Conservation (phyloP, 2,329 filamentous ascomycete genomes). For the Ascochyta rabiei region DNA sequence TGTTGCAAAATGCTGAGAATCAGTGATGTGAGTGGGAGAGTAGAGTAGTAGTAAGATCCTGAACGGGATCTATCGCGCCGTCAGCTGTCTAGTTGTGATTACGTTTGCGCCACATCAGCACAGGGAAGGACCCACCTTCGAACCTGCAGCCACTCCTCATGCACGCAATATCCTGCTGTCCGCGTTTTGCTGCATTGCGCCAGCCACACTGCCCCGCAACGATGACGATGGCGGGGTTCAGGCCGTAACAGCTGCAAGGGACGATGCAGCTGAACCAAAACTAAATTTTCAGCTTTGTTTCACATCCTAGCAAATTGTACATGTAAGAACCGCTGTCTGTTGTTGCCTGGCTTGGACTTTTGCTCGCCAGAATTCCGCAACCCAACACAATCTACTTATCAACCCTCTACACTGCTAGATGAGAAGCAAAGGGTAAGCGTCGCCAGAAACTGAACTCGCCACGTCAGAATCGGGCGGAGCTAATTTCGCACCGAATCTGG, state of each 20-base stretch:
- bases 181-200: too few species aligned
- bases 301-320: neutral
- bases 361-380: neutral
- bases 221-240: slow-evolving; percentile 12
- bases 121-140: slow-evolving; percentile 9
- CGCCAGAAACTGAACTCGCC: neutral
- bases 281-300: neutral
- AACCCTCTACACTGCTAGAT: neutral
- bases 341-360: neutral
- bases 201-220: slow-evolving; percentile 15
- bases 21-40: slow-evolving; percentile 9
- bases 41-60: slow-evolving; percentile 8
- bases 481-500: neutral
- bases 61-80: slow-evolving; percentile 8
- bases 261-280: slow-evolving; percentile 2
- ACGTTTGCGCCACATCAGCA: slow-evolving; percentile 12
- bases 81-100: slow-evolving; percentile 17
- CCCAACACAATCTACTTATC: neutral
- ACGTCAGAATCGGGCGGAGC: neutral
- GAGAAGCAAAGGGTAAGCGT: neutral
- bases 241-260: neutral
- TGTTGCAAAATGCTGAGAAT: slow-evolving; percentile 11
- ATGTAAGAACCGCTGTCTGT: neutral
- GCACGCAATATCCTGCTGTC: neutral
- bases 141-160: neutral